Evolutionary conservation across 306 rosid genomes (phyloP).

Genomic region (Mimosa pudica): DNA sequence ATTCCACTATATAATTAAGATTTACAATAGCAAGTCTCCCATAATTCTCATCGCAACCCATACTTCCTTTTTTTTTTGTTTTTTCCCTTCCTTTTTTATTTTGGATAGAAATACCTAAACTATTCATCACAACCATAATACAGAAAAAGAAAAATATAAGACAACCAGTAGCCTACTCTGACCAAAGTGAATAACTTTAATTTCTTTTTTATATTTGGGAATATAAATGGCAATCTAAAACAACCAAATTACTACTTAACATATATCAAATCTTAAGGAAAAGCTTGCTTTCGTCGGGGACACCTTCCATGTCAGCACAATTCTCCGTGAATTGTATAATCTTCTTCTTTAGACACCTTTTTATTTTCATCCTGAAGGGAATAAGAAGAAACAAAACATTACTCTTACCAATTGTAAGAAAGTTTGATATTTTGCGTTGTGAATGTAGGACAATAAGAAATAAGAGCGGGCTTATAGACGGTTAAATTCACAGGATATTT

Average conservation of each 20-base stretch:
- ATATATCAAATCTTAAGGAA: not conserved
- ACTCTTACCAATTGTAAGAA: not conserved
- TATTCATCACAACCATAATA: not conserved
- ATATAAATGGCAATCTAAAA: not conserved
- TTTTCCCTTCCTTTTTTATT: too few relatives aligned
- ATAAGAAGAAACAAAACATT: not conserved
- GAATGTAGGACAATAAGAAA: not conserved
- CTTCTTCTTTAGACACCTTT: conserved; percentile 3
- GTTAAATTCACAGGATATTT: not conserved
- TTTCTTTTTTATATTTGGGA: not conserved
- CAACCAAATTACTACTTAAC: not conserved
- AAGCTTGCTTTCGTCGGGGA: too few relatives aligned
- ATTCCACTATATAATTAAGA: too few relatives aligned
- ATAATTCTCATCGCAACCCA: too few relatives aligned
- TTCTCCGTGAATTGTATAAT: too few relatives aligned
- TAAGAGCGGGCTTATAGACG: too few relatives aligned
- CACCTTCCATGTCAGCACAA: not conserved
- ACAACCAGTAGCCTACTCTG: not conserved
- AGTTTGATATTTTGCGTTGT: too few relatives aligned
- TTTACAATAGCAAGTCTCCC: too few relatives aligned
- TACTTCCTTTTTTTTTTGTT: too few relatives aligned
- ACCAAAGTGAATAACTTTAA: not conserved
- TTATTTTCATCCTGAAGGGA: not conserved
- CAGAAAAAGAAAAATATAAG: not conserved
- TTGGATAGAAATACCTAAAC: too few relatives aligned